These are phyloP conservation scores for Lablab purpureus DNA, from an alignment of 306 rosid genomes.

Conservation along the genomic window DNA sequence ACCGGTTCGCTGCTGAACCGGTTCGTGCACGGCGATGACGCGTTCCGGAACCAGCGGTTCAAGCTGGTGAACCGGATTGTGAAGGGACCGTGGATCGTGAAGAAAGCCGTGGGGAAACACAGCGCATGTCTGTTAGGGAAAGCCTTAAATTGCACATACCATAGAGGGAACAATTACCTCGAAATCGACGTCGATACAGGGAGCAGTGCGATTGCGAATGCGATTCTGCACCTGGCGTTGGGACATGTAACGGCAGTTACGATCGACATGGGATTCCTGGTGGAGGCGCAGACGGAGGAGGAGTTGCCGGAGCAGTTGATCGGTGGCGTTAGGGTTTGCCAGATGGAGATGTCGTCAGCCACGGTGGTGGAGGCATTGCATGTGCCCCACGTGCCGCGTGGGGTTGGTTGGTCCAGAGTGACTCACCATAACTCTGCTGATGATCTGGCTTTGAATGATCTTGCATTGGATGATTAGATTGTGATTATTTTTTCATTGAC, in stretches of 20 bases:
- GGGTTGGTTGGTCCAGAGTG: conserved; percentile 60
- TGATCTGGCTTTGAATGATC: conserved; percentile 26
- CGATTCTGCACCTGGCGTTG: conserved; percentile 80
- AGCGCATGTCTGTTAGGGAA: conserved; percentile 84
- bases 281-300: conserved; percentile 82
- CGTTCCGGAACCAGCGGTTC: conserved; percentile 84
- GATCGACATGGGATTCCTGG: conserved; percentile 85
- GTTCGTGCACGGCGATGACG: conserved; percentile 78
- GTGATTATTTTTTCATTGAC: neutral
- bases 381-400: conserved; percentile 50
- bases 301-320: conserved; percentile 85
- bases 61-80: conserved; percentile 89
- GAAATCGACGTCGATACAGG: conserved; percentile 91
- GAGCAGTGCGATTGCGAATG: conserved; percentile 82
- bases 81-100: conserved; percentile 94
- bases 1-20: conserved; percentile 70
- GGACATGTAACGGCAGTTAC: conserved; percentile 76
- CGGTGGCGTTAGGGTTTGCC: conserved; percentile 85
- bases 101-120: conserved; percentile 82
- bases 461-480: neutral
- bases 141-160: conserved; percentile 79
- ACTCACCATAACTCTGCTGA: conserved; percentile 57
- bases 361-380: conserved; percentile 55
- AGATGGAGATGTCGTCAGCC: conserved; percentile 82
- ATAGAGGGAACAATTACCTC: conserved; percentile 71